These are phyloP conservation scores for Lupinus albus DNA, from an alignment of 306 rosid species.

Conservation along the genomic window DNA sequence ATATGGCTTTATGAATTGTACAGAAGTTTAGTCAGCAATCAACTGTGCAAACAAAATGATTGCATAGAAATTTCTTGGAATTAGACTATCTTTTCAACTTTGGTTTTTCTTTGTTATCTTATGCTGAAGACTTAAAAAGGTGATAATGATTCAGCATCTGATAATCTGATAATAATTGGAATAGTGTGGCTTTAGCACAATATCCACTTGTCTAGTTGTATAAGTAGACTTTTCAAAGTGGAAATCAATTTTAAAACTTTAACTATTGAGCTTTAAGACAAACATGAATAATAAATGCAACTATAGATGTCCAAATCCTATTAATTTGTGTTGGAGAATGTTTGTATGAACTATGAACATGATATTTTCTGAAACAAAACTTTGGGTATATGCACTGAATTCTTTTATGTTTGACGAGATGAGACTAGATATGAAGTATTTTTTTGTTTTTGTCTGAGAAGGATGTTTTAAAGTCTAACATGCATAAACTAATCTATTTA, in stretches of 20 bases:
- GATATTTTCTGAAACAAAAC: neutral
- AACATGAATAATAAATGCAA: constrained; percentile 24
- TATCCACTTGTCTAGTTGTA: constrained; percentile 20
- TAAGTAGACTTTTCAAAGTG: constrained; percentile 41
- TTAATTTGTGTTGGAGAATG: constrained; percentile 13
- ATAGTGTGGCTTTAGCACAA: neutral
- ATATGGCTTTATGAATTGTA: neutral
- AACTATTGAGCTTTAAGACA: constrained; percentile 4
- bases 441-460: no score
- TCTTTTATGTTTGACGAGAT: no score
- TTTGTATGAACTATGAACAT: constrained; percentile 12
- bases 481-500: no score
- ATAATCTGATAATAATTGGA: constrained; percentile 9
- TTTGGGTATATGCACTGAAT: no score
- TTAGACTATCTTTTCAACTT: constrained; percentile 9
- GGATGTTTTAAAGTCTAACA: no score
- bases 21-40: neutral
- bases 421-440: no score
- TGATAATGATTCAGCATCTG: constrained; percentile 25
- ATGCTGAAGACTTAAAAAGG: neutral
- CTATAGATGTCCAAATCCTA: constrained; percentile 30
- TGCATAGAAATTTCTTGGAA: constrained; percentile 40
- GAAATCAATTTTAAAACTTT: neutral
- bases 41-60: constrained; percentile 5
- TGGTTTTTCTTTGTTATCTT: constrained; percentile 40